Conservation (phyloP, 495 filamentous ascomycete genomes). For the Jackrogersella minutella region DNA sequence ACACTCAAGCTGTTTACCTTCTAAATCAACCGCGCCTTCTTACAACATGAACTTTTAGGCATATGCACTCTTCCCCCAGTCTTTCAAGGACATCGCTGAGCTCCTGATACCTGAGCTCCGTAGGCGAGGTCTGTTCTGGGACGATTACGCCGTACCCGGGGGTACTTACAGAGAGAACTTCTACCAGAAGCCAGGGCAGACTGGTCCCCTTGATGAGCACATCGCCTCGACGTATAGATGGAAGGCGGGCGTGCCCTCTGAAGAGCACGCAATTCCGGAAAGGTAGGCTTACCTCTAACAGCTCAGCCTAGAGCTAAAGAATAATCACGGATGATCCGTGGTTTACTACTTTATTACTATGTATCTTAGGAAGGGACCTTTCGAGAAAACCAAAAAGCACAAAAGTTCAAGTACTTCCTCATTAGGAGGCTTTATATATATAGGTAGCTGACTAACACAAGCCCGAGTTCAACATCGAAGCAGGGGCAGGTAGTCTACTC, state of each 20-base stretch:
- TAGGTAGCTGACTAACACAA: background rate
- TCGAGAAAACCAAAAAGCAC: background rate
- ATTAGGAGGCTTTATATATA: background rate
- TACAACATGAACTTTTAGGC: constrained; percentile 46
- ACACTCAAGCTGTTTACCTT: background rate
- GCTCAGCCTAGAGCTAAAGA: background rate
- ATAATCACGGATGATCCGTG: background rate
- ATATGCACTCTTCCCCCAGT: constrained; percentile 67
- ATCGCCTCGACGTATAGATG: constrained; percentile 48
- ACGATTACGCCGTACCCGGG: constrained; percentile 55
- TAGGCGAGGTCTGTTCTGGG: constrained; percentile 58
- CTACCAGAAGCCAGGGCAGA: constrained; percentile 44
- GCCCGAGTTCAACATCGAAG: background rate
- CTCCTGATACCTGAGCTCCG: constrained; percentile 64
- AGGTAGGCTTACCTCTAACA: constrained; percentile 10
- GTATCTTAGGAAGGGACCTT: background rate
- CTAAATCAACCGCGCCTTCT: background rate
- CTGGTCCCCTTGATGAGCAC: constrained; percentile 44
- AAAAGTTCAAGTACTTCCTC: constrained; percentile 3
- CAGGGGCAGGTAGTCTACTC: background rate
- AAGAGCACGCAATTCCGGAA: constrained; percentile 45
- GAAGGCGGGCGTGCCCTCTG: constrained; percentile 46
- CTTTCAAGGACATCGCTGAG: constrained; percentile 67
- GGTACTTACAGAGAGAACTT: constrained; percentile 59
- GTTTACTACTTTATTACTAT: background rate